Conservation (phyloP, 257 asterid species). For the Echium plantagineum region DNA sequence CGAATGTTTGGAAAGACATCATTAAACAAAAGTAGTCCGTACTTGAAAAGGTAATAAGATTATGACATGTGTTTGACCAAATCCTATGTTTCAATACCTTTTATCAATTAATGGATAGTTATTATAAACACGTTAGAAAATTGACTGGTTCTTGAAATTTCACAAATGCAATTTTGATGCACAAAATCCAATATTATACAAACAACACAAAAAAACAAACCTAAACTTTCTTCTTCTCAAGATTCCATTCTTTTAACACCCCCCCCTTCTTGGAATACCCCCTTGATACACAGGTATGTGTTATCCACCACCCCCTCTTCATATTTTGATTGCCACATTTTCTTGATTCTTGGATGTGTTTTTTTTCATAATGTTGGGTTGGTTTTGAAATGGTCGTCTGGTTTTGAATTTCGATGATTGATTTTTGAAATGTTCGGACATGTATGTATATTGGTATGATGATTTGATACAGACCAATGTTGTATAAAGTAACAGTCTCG, state of each 20-base stretch:
- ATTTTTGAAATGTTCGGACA: too few species aligned
- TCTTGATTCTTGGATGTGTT: conserved; percentile 12
- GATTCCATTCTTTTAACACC: conserved; percentile 13
- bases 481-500: too few species aligned
- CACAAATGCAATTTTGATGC: too few species aligned
- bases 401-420: too few species aligned
- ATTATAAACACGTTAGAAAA: background rate
- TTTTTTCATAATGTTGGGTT: background rate
- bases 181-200: conserved; percentile 9
- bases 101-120: background rate
- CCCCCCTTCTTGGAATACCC: conserved; percentile 5
- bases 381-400: background rate
- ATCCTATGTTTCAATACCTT: background rate
- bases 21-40: too few species aligned
- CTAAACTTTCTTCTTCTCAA: conserved; percentile 32
- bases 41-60: background rate
- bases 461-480: too few species aligned
- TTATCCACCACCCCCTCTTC: background rate
- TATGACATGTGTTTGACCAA: background rate
- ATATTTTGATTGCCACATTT: background rate
- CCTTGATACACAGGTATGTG: conserved; percentile 11
- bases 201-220: conserved; percentile 13
- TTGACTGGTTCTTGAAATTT: conserved; percentile 14
- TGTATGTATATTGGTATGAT: too few species aligned
- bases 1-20: too few species aligned